Conservation (phyloP, 2,329 filamentous ascomycete genomes). For the Exophiala oligosperma region DNA sequence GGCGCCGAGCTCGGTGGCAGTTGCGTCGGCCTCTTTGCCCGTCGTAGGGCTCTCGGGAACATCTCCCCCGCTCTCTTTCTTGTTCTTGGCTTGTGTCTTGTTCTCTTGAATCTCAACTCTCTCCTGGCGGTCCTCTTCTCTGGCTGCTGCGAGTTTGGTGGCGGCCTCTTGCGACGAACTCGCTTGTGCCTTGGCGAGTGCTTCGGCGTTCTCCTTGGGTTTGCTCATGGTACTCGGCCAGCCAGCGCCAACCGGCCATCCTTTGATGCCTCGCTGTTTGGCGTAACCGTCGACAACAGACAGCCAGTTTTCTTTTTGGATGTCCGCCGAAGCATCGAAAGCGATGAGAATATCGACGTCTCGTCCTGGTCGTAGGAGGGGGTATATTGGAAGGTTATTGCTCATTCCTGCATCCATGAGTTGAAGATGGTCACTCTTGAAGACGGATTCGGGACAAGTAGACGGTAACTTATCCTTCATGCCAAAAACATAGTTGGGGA, state of each 20-base stretch:
- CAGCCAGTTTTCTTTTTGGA: constrained; percentile 94
- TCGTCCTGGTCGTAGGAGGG: constrained; percentile 81
- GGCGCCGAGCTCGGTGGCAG: constrained; percentile 67
- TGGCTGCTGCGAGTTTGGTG: constrained; percentile 62
- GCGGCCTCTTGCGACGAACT: constrained; percentile 61
- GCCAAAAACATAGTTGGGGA: constrained; percentile 85
- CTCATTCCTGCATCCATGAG: constrained; percentile 99
- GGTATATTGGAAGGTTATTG: constrained; percentile 96
- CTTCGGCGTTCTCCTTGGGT: constrained; percentile 59
- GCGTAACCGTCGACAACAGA: constrained; percentile 92
- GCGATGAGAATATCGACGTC: constrained; percentile 87
- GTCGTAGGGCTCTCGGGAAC: constrained; percentile 44
- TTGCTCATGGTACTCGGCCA: constrained; percentile 72
- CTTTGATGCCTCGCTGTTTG: constrained; percentile 82
- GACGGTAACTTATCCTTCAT: constrained; percentile 74
- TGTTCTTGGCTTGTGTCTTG: background rate
- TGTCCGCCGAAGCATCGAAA: constrained; percentile 92
- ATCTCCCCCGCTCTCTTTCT: constrained; percentile 23
- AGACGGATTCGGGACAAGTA: constrained; percentile 76
- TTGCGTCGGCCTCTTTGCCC: constrained; percentile 44
- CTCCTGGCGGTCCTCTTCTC: constrained; percentile 37
- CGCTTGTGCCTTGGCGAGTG: constrained; percentile 69
- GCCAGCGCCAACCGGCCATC: constrained; percentile 92
- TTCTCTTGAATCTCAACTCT: constrained; percentile 22
- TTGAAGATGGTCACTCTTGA: constrained; percentile 69